Evolutionary conservation across 306 rosid genomes (phyloP), one percentile per base, ranked within the genome.

Genomic region (Cucumis cinereus): DNA sequence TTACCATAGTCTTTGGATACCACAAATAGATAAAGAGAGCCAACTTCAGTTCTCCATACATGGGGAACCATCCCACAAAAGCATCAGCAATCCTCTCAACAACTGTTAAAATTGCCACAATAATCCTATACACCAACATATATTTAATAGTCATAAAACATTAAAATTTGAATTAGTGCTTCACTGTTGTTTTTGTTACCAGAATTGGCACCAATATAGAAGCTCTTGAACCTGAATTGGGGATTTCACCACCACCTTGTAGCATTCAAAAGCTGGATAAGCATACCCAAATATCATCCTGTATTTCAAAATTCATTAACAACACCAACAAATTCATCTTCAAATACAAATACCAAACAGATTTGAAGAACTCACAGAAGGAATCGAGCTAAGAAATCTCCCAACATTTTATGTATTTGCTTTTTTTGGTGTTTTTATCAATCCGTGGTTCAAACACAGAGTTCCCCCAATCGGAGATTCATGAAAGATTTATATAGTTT

Each of bases 171-270:
- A 30, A 30, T 30, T 30, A n/a, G n/a, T n/a, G n/a, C n/a, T n/a
- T n/a, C n/a, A n/a, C n/a, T n/a, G n/a, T n/a, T n/a, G n/a, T n/a
- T n/a, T 49, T 49, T 49, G 20, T 50, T 60, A 60, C 67, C 98
- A 94, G 61, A 91, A 91, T 85, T 91, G 87, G 61, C 98, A 94
- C 98, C 98, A 94, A 76, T 91, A 89, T 23, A 89, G 92, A 71
- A 94, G 97, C 76, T 94, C 96, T 49, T 89, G 88, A 13, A 86
- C 87, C 38, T 82, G 82, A 0, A 90, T 82, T 78, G 69, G 77
- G 82, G 86, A 85, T 77, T 83, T 90, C 81, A 91, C 97, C 75
- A 94, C 86, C 0, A 79, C 63, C 78, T 87, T 91, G 74, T 87
- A 94, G 78, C 98, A 94, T 80, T 91, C 89, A 19, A 90, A 62